These are phyloP conservation scores for Osmanthus fragrans DNA, from an alignment of 257 asterid species.

Conservation along the genomic window DNA sequence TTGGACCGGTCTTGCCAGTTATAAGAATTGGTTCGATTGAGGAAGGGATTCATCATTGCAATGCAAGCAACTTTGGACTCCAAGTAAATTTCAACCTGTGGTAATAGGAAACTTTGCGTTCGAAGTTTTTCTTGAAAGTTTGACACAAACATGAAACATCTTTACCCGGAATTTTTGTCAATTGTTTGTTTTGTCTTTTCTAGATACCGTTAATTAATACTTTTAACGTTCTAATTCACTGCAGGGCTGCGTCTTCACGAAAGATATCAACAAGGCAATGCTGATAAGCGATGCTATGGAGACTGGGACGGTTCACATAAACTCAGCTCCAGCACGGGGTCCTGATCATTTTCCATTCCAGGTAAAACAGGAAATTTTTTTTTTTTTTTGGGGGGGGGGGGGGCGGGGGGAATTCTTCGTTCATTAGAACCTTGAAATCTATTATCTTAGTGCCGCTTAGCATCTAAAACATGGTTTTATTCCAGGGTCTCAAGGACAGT, in stretches of 20 bases:
- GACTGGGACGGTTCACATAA: constrained; percentile 86
- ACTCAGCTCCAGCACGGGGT: constrained; percentile 97
- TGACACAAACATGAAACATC: no score
- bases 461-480: not conserved
- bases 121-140: not conserved
- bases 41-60: constrained; percentile 96
- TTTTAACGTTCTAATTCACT: not conserved
- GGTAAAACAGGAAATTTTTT: constrained; percentile 25
- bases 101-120: not conserved
- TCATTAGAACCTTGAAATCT: no score
- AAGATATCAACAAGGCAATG: constrained; percentile 89
- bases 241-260: constrained; percentile 89
- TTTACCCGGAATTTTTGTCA: no score
- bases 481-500: constrained; percentile 89
- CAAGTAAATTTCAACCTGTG: constrained; percentile 47
- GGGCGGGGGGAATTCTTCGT: no score
- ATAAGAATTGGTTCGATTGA: constrained; percentile 72
- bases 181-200: no score
- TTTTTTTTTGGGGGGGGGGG: no score
- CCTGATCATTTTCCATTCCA: constrained; percentile 98
- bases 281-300: constrained; percentile 96
- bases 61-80: constrained; percentile 92
- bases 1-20: constrained; percentile 87
- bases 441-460: no score
- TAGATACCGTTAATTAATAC: not conserved